These are phyloP conservation scores for Globisporangium takayamanum DNA, from an alignment of 352 stramenopile species.

Conservation along the genomic window DNA sequence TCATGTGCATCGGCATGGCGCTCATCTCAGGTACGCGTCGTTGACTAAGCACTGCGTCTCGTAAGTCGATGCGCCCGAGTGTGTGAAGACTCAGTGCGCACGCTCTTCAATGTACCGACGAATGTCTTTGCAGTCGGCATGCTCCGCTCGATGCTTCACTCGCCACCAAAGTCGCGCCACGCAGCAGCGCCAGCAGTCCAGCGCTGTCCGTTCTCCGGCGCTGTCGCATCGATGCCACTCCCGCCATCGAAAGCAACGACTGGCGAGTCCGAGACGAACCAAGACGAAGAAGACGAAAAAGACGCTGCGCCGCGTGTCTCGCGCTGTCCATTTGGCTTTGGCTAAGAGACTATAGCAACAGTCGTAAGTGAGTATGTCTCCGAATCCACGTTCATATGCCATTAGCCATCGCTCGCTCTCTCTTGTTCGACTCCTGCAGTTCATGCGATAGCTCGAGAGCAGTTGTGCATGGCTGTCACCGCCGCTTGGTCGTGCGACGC, in stretches of 20 bases:
- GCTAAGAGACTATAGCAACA: conserved; percentile 4
- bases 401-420: not conserved
- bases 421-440: not conserved
- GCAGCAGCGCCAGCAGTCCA: conserved; percentile 13
- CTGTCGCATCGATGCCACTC: conserved; percentile 5
- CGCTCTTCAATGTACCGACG: not conserved
- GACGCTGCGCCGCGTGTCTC: conserved; percentile 45
- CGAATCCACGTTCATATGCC: not conserved
- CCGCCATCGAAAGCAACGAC: not conserved
- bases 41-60: not conserved
- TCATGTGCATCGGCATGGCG: conserved; percentile 53
- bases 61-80: not conserved
- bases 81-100: not conserved
- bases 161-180: conserved; percentile 11
- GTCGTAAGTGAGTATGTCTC: not conserved
- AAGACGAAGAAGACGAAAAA: conserved; percentile 24
- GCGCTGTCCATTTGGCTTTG: conserved; percentile 53
- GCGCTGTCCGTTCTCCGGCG: conserved; percentile 14
- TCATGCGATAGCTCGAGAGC: not conserved
- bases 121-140: conserved; percentile 21
- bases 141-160: conserved; percentile 37
- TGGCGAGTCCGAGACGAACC: conserved; percentile 9
- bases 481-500: conserved; percentile 33
- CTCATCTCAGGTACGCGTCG: conserved; percentile 35
- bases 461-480: conserved; percentile 12